Evolutionary conservation across 352 stramenopile species (phyloP), one percentile per base, ranked within the genome.

Genomic region (Bremia lactucae): DNA sequence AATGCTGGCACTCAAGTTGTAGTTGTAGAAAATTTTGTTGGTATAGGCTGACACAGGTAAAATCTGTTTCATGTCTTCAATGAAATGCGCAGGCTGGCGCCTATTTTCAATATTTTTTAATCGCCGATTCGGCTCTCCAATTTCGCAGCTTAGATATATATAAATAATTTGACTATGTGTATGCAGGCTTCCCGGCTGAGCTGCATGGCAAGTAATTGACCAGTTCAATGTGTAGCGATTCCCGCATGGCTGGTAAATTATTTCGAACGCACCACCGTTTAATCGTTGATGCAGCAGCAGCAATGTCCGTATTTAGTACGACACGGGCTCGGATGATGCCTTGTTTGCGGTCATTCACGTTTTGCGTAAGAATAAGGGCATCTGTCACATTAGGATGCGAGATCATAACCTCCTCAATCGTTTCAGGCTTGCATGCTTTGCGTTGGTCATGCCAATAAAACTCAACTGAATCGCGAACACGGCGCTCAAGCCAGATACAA

Each of bases 181-280:
- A 94, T 50, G 91, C 75, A 24, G 91, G 62, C 53, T 94, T 94
- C 14, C 81, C 81, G 15, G 81, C 81, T 15, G 81, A 71, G 20
- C 78, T 94, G 45, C 81, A 94, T 2, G 71, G 71, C 36, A 94
- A 53, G 33, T 66, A 87, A 13, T 67, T 59, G 1, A 74, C 70
- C 14, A 86, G 35, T 14, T 86, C 59, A 29, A 94, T 49, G 24
- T 56, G 26, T n/a, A 84, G 24, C 13, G 50, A 22, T 22, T 62
- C 46, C n/a, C 49, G 35, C 13, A 81, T 35, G 2, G 36, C 38
- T 13, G 72, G 62, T 10, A 88, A 58, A 11, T 52, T 41, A 19
- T 68, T 43, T 13, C 48, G 23, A 6, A 33, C 40, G 20, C 60
- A 76, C 64, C 57, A 78, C 3, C 59, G 34, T 13, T 49, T 47